A percentile compares a stretch with the other conserved stretches of the same genome.
Evolutionary conservation across 495 filamentous ascomycete species (phyloP).

Genomic region (Lophiostoma macrostomum): DNA sequence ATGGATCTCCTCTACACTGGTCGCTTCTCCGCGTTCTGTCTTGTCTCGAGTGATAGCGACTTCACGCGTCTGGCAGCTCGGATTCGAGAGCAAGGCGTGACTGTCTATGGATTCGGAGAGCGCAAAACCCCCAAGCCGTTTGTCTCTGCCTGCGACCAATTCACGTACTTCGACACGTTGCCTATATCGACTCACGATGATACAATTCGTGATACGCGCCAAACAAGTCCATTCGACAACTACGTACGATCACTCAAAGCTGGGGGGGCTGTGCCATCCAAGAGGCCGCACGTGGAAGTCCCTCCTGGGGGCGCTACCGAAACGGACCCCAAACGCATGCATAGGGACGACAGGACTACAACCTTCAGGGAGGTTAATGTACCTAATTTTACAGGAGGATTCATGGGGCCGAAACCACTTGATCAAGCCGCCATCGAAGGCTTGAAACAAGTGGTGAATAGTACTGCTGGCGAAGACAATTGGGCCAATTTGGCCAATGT

Average conservation of each 20-base stretch:
- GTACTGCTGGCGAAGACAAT: neutral
- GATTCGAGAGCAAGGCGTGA: constrained; percentile 17
- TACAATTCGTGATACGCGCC: too few species aligned
- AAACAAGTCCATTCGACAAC: too few species aligned
- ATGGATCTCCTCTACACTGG: constrained; percentile 25
- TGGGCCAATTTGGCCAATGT: neutral
- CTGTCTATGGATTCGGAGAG: constrained; percentile 23
- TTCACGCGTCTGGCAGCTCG: constrained; percentile 22
- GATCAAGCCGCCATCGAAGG: constrained; percentile 1
- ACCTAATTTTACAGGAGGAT: too few species aligned
- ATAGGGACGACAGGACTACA: too few species aligned
- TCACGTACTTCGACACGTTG: constrained; percentile 17
- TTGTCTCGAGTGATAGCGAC: constrained; percentile 24
- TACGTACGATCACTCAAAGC: too few species aligned
- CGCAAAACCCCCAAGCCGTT: constrained; percentile 12
- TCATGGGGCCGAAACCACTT: too few species aligned
- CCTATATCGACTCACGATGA: too few species aligned
- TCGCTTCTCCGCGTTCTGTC: constrained; percentile 18
- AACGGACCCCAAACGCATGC: too few species aligned
- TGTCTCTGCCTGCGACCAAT: constrained; percentile 18
- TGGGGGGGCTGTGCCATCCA: too few species aligned
- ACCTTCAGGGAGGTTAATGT: too few species aligned
- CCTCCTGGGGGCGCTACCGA: too few species aligned
- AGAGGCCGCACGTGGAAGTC: too few species aligned
- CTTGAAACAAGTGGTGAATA: neutral